phyloP scores from a whole-genome alignment of 805 yeast genomes.

The Danielia reshetovae region DNA sequence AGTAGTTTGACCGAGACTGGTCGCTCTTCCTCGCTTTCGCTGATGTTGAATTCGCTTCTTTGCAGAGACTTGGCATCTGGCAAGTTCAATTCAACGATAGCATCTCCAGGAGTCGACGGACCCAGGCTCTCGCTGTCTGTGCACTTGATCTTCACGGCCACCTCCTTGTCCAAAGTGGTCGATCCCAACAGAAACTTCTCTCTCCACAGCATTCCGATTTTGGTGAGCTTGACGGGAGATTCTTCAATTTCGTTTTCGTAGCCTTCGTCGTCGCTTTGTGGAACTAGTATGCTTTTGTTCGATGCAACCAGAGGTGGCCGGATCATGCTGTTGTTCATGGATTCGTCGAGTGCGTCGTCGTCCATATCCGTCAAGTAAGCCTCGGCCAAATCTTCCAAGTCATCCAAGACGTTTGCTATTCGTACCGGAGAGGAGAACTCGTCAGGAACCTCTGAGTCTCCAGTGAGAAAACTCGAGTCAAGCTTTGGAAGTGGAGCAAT shows the following conservation, averaged over 20 bases:
- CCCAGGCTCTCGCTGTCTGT: constrained; percentile 5
- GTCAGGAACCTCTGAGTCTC: constrained; percentile 32
- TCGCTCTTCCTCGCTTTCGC: constrained; percentile 13
- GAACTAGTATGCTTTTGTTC: constrained; percentile 8
- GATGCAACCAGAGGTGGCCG: constrained; percentile 5
- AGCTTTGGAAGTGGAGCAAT: constrained; percentile 3
- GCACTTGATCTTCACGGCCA: constrained; percentile 1
- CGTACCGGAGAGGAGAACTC: constrained; percentile 26
- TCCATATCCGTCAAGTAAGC: constrained; percentile 15
- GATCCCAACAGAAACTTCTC: constrained; percentile 10
- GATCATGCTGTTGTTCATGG: constrained; percentile 8
- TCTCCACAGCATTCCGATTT: constrained; percentile 10
- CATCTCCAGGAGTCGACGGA: constrained; percentile 1
- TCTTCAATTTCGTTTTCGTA: constrained; percentile 39
- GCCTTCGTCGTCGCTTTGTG: constrained; percentile 20
- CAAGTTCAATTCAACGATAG: background rate
- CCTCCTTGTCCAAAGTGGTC: background rate
- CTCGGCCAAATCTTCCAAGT: constrained; percentile 13
- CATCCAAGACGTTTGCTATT: constrained; percentile 6
- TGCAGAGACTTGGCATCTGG: constrained; percentile 11
- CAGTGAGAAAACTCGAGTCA: constrained; percentile 16
- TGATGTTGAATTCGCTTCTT: constrained; percentile 6
- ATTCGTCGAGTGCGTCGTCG: constrained; percentile 5
- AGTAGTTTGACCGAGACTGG: constrained; percentile 6
- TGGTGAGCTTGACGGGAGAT: constrained; percentile 30